Conservation (phyloP, 805 yeast genomes). For the Candida montana region DNA sequence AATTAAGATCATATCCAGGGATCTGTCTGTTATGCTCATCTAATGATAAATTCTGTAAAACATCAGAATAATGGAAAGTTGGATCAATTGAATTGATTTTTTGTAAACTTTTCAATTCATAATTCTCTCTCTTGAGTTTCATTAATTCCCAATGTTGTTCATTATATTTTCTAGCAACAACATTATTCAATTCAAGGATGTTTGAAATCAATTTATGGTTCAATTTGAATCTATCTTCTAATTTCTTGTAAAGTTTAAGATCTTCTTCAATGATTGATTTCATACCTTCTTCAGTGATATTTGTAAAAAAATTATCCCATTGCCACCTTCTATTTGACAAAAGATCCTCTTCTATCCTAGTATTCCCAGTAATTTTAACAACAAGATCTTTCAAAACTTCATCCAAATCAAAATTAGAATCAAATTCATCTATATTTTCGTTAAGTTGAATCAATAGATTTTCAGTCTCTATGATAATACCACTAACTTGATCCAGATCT, state of each 20-base stretch:
- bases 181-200: slow-evolving; percentile 19
- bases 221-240: slow-evolving; percentile 3
- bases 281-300: no score
- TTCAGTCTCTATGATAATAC: no score
- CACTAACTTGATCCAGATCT: no score
- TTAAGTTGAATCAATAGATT: no score
- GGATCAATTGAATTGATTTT: background rate
- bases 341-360: no score
- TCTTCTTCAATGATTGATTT: slow-evolving; percentile 5
- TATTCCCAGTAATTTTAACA: no score
- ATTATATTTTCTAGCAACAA: slow-evolving; percentile 4
- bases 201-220: slow-evolving; percentile 16
- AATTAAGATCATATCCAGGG: no score
- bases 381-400: no score
- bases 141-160: slow-evolving; percentile 1
- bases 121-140: background rate
- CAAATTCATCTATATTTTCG: no score
- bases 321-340: no score
- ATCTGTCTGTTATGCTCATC: background rate
- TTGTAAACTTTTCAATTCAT: background rate
- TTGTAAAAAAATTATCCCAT: no score
- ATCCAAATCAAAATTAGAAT: no score
- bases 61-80: slow-evolving; percentile 1
- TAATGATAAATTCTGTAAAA: background rate
- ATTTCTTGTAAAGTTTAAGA: background rate